phyloP scores from a whole-genome alignment of 2,329 filamentous ascomycete species.

The Colletotrichum camelliae region DNA sequence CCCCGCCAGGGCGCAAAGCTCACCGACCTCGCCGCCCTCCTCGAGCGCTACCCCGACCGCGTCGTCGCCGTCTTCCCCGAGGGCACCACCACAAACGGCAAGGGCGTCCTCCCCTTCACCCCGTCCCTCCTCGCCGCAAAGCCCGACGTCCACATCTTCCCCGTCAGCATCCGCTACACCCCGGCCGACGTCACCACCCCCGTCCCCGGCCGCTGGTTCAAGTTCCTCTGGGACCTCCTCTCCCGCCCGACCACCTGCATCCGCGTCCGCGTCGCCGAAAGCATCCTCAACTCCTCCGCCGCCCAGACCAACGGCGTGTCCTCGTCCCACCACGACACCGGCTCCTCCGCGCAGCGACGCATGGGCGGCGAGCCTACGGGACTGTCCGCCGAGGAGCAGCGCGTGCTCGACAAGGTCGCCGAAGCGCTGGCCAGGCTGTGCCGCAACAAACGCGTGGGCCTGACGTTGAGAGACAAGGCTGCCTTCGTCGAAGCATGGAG shows the following conservation, averaged over 20 bases:
- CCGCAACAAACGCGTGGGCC: conserved; percentile 84
- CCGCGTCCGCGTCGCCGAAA: conserved; percentile 86
- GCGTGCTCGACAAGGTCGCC: conserved; percentile 77
- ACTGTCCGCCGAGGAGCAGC: conserved; percentile 65
- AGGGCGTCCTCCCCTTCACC: conserved; percentile 84
- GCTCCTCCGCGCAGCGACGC: conserved; percentile 34
- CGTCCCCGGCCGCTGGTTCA: conserved; percentile 73
- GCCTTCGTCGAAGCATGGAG: conserved; percentile 77
- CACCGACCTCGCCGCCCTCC: conserved; percentile 66
- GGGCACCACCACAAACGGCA: conserved; percentile 91
- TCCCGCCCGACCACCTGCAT: conserved; percentile 88
- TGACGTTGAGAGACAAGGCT: conserved; percentile 83
- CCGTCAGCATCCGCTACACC: conserved; percentile 87
- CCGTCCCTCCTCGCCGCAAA: conserved; percentile 75
- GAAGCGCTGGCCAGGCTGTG: conserved; percentile 89
- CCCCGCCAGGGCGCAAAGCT: conserved; percentile 52
- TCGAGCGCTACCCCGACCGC: conserved; percentile 72
- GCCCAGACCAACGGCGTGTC: conserved; percentile 40
- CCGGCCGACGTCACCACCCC: conserved; percentile 91
- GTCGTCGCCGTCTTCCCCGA: conserved; percentile 91
- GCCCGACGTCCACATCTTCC: conserved; percentile 78
- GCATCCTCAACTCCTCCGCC: conserved; percentile 59
- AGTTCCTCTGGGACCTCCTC: conserved; percentile 86
- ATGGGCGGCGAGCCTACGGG: conserved; percentile 29
- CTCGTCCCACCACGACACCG: conserved; percentile 27